Conservation (phyloP, 257 asterid species). For the Marsdenia floribunda region DNA sequence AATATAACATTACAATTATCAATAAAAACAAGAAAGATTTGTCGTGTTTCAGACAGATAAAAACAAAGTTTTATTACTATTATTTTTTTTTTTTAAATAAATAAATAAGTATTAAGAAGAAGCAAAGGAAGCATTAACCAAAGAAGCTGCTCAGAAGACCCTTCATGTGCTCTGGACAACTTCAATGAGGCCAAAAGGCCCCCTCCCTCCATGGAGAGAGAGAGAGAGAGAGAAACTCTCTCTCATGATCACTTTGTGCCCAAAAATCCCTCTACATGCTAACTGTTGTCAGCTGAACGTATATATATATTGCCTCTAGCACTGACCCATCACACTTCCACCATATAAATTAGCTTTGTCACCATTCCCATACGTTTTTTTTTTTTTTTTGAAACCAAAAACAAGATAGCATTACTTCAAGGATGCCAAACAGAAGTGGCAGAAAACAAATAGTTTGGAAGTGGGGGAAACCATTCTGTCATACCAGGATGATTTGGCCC, state of each 20-base stretch:
- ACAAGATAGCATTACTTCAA: too few species aligned
- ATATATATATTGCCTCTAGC: constrained; percentile 27
- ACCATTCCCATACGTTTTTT: background rate
- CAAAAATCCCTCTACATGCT: constrained; percentile 14
- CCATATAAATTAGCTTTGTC: background rate
- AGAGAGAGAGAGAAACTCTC: too few species aligned
- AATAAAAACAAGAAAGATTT: constrained; percentile 28
- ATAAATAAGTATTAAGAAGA: background rate
- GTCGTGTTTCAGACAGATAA: constrained; percentile 28
- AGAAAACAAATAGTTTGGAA: too few species aligned
- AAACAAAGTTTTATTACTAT: constrained; percentile 29
- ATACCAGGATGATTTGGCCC: too few species aligned
- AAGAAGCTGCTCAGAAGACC: constrained; percentile 22
- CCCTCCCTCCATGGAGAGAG: constrained; percentile 1
- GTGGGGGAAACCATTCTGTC: too few species aligned
- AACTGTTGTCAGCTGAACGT: constrained; percentile 11
- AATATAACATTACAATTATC: constrained; percentile 20
- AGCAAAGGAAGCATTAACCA: constrained; percentile 15
- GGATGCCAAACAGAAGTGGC: too few species aligned
- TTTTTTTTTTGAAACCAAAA: too few species aligned
- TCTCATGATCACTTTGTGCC: background rate
- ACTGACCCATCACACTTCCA: constrained; percentile 22
- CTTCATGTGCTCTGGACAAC: constrained; percentile 35
- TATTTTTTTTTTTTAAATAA: background rate
- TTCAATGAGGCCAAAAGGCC: background rate